These are phyloP conservation scores for Inga oerstediana DNA, from an alignment of 306 rosid genomes.

Conservation along the genomic window DNA sequence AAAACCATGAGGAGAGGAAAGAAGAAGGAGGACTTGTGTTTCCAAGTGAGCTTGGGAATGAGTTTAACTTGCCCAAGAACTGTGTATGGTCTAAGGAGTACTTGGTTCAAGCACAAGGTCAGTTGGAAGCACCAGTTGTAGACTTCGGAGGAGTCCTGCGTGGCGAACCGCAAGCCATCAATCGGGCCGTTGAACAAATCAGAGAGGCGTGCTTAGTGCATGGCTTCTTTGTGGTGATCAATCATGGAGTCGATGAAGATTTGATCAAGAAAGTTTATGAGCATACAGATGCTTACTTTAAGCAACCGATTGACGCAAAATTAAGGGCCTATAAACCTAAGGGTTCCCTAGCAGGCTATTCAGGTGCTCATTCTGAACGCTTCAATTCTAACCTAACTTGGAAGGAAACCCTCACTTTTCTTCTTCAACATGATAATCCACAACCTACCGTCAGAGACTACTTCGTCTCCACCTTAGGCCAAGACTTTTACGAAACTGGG, in stretches of 20 bases:
- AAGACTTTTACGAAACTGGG: conserved; percentile 60
- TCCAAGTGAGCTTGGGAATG: not conserved
- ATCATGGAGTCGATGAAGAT: conserved; percentile 60
- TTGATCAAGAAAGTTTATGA: conserved; percentile 49
- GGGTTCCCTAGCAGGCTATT: conserved; percentile 56
- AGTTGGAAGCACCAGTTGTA: conserved; percentile 53
- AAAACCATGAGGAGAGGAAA: not conserved
- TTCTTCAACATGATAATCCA: conserved; percentile 18
- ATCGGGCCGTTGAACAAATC: conserved; percentile 43
- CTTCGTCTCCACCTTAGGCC: conserved; percentile 53
- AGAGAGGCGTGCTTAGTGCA: conserved; percentile 56
- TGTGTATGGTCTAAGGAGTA: conserved; percentile 66
- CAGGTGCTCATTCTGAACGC: conserved; percentile 73
- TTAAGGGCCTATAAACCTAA: conserved; percentile 31
- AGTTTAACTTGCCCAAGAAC: conserved; percentile 39
- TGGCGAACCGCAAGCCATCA: conserved; percentile 51
- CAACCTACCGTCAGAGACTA: conserved; percentile 46
- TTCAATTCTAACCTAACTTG: no score
- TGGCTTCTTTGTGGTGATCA: conserved; percentile 77
- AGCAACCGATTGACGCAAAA: conserved; percentile 53
- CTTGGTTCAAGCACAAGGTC: conserved; percentile 43
- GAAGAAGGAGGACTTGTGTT: conserved; percentile 2
- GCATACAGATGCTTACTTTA: conserved; percentile 52
- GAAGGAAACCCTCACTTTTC: conserved; percentile 84
- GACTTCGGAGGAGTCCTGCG: conserved; percentile 60